These are phyloP conservation scores for Phyllosticta citribraziliensis DNA, from an alignment of 2,329 filamentous ascomycete genomes.

Conservation along the genomic window DNA sequence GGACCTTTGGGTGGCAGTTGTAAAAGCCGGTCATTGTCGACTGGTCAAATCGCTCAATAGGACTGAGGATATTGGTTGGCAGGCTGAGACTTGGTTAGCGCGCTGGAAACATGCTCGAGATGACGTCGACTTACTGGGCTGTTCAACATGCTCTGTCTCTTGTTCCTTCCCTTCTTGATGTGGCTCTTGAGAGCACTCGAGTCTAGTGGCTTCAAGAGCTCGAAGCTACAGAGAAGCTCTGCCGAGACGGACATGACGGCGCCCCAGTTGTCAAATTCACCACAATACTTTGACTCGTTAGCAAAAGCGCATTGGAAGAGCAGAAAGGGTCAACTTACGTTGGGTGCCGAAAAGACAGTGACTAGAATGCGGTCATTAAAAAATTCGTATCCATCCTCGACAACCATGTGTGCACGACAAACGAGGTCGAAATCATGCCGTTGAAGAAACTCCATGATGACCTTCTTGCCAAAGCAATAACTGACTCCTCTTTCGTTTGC, in stretches of 20 bases:
- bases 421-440: slow-evolving; percentile 96
- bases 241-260: slow-evolving; percentile 96
- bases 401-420: slow-evolving; percentile 97
- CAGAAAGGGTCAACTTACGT: slow-evolving; percentile 52
- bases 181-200: slow-evolving; percentile 95
- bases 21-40: not conserved
- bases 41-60: slow-evolving; percentile 26
- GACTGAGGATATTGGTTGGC: slow-evolving; percentile 42
- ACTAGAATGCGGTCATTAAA: slow-evolving; percentile 92
- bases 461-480: slow-evolving; percentile 97
- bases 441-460: slow-evolving; percentile 91
- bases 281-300: slow-evolving; percentile 65
- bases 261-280: slow-evolving; percentile 98
- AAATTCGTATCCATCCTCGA: slow-evolving; percentile 98
- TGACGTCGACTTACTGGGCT: slow-evolving; percentile 63
- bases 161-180: slow-evolving; percentile 96
- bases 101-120: not conserved
- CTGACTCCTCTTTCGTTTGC: slow-evolving; percentile 94
- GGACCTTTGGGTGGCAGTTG: not conserved
- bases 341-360: slow-evolving; percentile 94
- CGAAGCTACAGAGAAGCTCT: slow-evolving; percentile 92
- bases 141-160: slow-evolving; percentile 89
- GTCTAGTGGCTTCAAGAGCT: slow-evolving; percentile 90
- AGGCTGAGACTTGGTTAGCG: slow-evolving; percentile 24
- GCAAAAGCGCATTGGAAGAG: not conserved